Percentiles rank a stretch among this genome's conserved stretches.
Evolutionary conservation across 108 stramenopile genomes (phyloP).

Genomic region (Skeletonema tropicum): DNA sequence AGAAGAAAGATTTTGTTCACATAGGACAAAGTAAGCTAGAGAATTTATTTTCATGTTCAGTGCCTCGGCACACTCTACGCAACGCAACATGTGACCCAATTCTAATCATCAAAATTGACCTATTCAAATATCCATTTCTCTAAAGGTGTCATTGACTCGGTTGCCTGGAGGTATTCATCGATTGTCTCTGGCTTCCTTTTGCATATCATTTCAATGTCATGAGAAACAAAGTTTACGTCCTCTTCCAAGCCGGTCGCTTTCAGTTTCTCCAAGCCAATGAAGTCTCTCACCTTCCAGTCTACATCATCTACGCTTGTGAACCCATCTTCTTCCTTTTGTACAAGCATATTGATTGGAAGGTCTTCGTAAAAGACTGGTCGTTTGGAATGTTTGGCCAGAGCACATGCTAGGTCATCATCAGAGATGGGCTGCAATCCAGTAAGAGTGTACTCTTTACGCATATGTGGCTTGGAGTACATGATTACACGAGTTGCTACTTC

Average conservation of each 20-base stretch:
- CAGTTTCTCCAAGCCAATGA: slow-evolving; percentile 54
- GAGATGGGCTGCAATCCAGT: slow-evolving; percentile 48
- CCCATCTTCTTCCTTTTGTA: slow-evolving; percentile 32
- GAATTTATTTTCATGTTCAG: slow-evolving; percentile 3
- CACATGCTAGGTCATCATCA: slow-evolving; percentile 41
- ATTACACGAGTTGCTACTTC: slow-evolving; percentile 54
- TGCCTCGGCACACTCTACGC: not conserved
- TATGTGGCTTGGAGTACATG: slow-evolving; percentile 49
- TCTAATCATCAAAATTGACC: not conserved
- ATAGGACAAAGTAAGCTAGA: not conserved
- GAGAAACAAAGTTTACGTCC: slow-evolving; percentile 8
- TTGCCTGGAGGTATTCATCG: slow-evolving; percentile 31
- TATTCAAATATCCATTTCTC: slow-evolving; percentile 6
- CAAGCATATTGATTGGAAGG: slow-evolving; percentile 4
- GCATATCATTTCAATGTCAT: slow-evolving; percentile 47
- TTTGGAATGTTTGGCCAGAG: slow-evolving; percentile 34
- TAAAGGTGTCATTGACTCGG: not conserved
- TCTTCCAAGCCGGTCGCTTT: slow-evolving; percentile 55
- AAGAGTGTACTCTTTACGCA: slow-evolving; percentile 61
- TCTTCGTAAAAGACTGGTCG: slow-evolving; percentile 27
- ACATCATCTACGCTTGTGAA: slow-evolving; percentile 40
- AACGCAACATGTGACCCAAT: not conserved
- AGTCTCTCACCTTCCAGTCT: slow-evolving; percentile 44
- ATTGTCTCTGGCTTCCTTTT: slow-evolving; percentile 54
- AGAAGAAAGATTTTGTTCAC: not conserved